These are phyloP conservation scores for Diversispora eburnea DNA, from an alignment of 192 early-diverging fungal species.

Conservation along the genomic window DNA sequence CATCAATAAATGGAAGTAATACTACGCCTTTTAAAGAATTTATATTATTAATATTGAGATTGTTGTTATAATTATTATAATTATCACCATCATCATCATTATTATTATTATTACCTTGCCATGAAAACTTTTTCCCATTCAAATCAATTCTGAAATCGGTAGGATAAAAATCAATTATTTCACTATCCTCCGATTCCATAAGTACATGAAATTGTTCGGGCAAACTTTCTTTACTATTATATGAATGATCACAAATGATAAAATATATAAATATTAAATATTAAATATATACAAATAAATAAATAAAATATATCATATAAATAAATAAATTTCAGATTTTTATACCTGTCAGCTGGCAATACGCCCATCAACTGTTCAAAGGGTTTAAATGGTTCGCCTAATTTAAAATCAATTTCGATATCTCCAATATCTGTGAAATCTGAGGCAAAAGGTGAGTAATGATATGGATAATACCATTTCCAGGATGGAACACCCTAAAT, in stretches of 20 bases:
- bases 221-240: slow-evolving; percentile 56
- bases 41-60: neutral
- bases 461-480: slow-evolving; percentile 98
- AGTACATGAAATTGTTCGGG: slow-evolving; percentile 64
- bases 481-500: slow-evolving; percentile 81
- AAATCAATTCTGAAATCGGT: slow-evolving; percentile 84
- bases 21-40: slow-evolving; percentile 64
- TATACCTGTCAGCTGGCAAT: slow-evolving; percentile 70
- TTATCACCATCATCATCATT: neutral
- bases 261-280: neutral
- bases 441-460: slow-evolving; percentile 87
- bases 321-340: neutral
- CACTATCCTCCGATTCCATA: slow-evolving; percentile 79
- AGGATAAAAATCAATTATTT: slow-evolving; percentile 96
- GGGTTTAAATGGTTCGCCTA: slow-evolving; percentile 80
- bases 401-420: slow-evolving; percentile 74
- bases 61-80: neutral
- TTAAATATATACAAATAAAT: no score
- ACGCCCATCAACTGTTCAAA: slow-evolving; percentile 98
- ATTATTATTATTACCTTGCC: slow-evolving; percentile 63
- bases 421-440: slow-evolving; percentile 77
- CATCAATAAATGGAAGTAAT: slow-evolving; percentile 93
- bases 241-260: neutral
- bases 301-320: no score
- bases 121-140: slow-evolving; percentile 93